phyloP scores from a whole-genome alignment of 805 yeast genomes.

The Metschnikowia cerradonensis region DNA sequence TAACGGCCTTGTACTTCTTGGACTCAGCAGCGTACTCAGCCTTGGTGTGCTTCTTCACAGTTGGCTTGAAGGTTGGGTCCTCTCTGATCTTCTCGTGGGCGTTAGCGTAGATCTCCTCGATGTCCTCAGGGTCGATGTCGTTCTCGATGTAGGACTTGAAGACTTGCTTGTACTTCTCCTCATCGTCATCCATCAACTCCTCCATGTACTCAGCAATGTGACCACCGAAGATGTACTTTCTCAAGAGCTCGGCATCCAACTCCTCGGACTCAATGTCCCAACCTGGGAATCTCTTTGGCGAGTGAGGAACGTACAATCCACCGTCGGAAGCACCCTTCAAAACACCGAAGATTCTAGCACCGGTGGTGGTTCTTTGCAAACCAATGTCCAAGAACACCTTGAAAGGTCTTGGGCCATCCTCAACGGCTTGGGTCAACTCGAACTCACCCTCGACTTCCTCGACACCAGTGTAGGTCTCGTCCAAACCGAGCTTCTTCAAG shows the following conservation, averaged over 20 bases:
- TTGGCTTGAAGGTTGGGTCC: conserved; percentile 87
- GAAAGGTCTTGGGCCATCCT: conserved; percentile 99
- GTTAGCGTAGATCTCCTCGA: conserved; percentile 91
- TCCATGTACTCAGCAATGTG: conserved; percentile 99
- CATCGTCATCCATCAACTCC: conserved; percentile 99
- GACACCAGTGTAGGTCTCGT: conserved; percentile 97
- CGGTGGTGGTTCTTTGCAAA: conserved; percentile 99
- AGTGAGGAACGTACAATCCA: conserved; percentile 99
- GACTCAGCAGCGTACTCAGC: conserved; percentile 97
- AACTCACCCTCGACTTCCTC: conserved; percentile 99
- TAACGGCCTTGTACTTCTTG: conserved; percentile 83
- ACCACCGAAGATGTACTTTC: conserved; percentile 99
- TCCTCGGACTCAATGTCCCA: conserved; percentile 99
- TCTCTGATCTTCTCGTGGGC: conserved; percentile 97
- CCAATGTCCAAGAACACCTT: conserved; percentile 99
- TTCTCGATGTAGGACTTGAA: conserved; percentile 96
- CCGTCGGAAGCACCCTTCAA: conserved; percentile 99
- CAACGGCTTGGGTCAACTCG: conserved; percentile 97
- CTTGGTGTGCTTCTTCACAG: conserved; percentile 92
- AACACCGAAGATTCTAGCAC: conserved; percentile 99
- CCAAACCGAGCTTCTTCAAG: conserved; percentile 94
- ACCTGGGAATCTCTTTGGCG: conserved; percentile 99
- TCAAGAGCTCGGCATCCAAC: conserved; percentile 92
- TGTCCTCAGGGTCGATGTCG: conserved; percentile 93
- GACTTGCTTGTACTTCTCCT: conserved; percentile 95